Conservation (phyloP, 2,329 filamentous ascomycete species). For the Phialemonium atrogriseum region DNA sequence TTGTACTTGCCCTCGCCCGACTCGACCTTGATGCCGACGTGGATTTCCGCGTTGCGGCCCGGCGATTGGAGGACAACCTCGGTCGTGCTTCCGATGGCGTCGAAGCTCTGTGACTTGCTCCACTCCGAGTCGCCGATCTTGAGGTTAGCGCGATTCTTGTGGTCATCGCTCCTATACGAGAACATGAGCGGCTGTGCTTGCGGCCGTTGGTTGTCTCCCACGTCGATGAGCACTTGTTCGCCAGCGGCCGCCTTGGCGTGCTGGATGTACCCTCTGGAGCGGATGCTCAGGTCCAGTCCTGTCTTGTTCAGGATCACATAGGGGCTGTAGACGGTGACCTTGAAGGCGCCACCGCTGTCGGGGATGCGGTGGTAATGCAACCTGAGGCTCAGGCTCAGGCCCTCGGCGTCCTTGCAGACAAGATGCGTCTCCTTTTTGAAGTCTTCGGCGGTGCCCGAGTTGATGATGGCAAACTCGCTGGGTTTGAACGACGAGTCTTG, state of each 20-base stretch:
- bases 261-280: conserved; percentile 83
- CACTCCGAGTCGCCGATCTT: conserved; percentile 86
- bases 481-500: conserved; percentile 91
- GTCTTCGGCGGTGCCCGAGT: conserved; percentile 77
- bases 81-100: conserved; percentile 88
- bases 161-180: conserved; percentile 80
- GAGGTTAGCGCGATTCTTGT: conserved; percentile 80
- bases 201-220: conserved; percentile 44
- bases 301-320: conserved; percentile 96
- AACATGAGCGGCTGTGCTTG: conserved; percentile 93
- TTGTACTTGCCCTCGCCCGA: conserved; percentile 97
- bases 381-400: conserved; percentile 69
- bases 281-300: conserved; percentile 77
- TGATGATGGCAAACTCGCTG: conserved; percentile 96
- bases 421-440: conserved; percentile 77
- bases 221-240: conserved; percentile 51
- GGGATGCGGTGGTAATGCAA: conserved; percentile 88
- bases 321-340: conserved; percentile 88
- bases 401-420: conserved; percentile 76
- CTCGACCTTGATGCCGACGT: conserved; percentile 80
- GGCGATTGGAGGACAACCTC: conserved; percentile 76
- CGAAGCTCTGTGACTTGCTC: conserved; percentile 97
- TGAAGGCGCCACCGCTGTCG: conserved; percentile 90
- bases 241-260: conserved; percentile 77
- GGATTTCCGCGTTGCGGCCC: conserved; percentile 69